Conservation (phyloP, 1,139 yeast genomes). For the Pichia inconspicua region DNA sequence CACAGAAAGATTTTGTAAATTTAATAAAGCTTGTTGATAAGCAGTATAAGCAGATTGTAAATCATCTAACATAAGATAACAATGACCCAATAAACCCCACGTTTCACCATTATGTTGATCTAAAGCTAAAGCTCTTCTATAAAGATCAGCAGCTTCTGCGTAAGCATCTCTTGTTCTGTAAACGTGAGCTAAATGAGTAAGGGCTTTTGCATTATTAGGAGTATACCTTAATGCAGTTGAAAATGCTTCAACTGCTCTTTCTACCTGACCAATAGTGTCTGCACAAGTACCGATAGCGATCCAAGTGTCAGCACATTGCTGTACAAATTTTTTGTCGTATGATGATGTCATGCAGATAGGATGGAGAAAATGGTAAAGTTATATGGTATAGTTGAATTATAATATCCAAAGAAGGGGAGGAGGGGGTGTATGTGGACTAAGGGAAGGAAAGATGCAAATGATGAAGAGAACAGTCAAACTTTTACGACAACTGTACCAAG, state of each 20-base stretch:
- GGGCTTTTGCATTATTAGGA: slow-evolving; percentile 77
- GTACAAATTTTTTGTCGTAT: slow-evolving; percentile 32
- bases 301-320: slow-evolving; percentile 89
- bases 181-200: slow-evolving; percentile 79
- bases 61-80: slow-evolving; percentile 94
- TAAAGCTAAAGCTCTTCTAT: slow-evolving; percentile 75
- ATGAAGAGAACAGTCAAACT: no score
- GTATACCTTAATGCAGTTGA: slow-evolving; percentile 85
- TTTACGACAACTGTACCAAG: background rate
- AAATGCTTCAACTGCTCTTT: slow-evolving; percentile 81
- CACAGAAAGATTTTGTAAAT: slow-evolving; percentile 86
- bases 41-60: slow-evolving; percentile 93
- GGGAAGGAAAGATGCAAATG: no score
- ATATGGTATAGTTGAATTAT: no score
- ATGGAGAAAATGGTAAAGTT: no score
- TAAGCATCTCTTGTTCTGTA: slow-evolving; percentile 86
- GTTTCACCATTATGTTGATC: slow-evolving; percentile 90
- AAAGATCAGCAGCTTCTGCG: slow-evolving; percentile 88
- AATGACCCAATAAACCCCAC: slow-evolving; percentile 96
- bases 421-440: no score
- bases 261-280: slow-evolving; percentile 81
- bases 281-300: slow-evolving; percentile 85
- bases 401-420: no score
- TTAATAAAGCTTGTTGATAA: slow-evolving; percentile 89
- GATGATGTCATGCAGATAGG: background rate